Base-by-base conservation (phyloP, 2,329 filamentous ascomycete species). In the Scopulariopsis brevicaulis region DNA sequence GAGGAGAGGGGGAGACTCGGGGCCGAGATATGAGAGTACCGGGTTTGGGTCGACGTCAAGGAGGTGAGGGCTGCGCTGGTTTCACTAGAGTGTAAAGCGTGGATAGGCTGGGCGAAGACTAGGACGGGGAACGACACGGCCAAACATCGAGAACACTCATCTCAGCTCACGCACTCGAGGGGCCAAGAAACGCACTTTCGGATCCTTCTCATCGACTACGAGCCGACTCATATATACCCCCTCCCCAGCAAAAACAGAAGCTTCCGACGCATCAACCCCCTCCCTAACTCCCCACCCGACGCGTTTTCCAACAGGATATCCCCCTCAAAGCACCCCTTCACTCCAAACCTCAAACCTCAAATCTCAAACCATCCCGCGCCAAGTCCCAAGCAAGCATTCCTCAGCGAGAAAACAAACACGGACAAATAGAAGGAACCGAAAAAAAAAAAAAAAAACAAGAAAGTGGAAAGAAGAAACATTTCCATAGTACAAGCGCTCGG, bases 41-140 rank as follows among this genome's bases (percentile, higher is more conserved):
- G 87, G 87, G 0, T 90, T 89, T 66, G 87, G 87, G 10, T 86
- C 83, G 10, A 90, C 87, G 0, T 81, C 74, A 59, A 75, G 84
- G 59, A 76, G 83, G 63, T 85, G 65, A 60, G 28, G 28, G 4
- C 28, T 4, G 28, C n/a, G n/a, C n/a, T 35, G 12, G 37, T 12
- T 3, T 10, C 37, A 5, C 15, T 7, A 46, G 14, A 46, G 40
- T 2, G 4, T n/a, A 7, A 24, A 25, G 32, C 25, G 15, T 25
- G n/a, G n/a, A 43, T 32, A 37, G 20, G 5, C n/a, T 10, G 34
- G 37, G 14, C 40, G 18, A n/a, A n/a, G 18, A 46, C 6, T n/a
- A 3, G 18, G 12, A 43, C 37, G 12, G 37, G 28, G 28, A 32
- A 32, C 28, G 28, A 32, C 28, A 8, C 28, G 4, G 8, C 28